Base-by-base conservation (phyloP, 1,284 basidiomycete genomes). In the Microbotryomycetes sp. region DNA sequence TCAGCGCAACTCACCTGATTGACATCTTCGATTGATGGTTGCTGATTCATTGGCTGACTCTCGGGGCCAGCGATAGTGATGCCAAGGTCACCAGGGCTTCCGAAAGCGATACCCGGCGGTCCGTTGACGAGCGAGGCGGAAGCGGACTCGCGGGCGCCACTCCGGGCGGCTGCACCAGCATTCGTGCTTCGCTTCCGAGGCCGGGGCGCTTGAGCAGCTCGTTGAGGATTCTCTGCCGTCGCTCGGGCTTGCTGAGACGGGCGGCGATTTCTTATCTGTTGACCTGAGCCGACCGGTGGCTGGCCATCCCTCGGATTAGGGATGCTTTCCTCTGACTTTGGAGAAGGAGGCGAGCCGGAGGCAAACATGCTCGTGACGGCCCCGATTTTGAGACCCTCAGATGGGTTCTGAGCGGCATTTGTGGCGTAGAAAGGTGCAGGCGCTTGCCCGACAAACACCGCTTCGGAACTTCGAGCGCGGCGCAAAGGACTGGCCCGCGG, bases 1-100 rank as follows among this genome's bases (percentile, higher is more conserved):
- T 2, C 11, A 6, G 15, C 0, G 31, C 28, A 13, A 21, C 59
- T 45, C 23, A 66, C 64, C 50, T 59, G n/a, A 31, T 50, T 30
- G 2, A 66, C 47, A 3, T 66, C 61, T 13, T 59, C 59, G 1
- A 28, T 27, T 11, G 61, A 56, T 11, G 61, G 46, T 24, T 56
- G 41, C 2, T n/a, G 11, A 18, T 45, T 18, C 56, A 51, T 57
- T 47, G 21, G 13, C 11, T 27, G 45, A 18, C 35, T 41, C 18
- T 41, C 35, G 9, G 35, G 35, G 11, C 35, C 35, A 41, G 35
- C 35, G 35, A 41, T 41, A 11, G 35, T 41, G 18, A 41, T 41
- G 18, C 35, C 35, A 41, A 41, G 35, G 18, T 41, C 35, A 11
- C 35, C 35, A 11, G 35, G 35, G 35, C 35, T 41, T 9, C 35